phyloP scores from a whole-genome alignment of 148 eudicot genomes.

The Dianthus caryophyllus region DNA sequence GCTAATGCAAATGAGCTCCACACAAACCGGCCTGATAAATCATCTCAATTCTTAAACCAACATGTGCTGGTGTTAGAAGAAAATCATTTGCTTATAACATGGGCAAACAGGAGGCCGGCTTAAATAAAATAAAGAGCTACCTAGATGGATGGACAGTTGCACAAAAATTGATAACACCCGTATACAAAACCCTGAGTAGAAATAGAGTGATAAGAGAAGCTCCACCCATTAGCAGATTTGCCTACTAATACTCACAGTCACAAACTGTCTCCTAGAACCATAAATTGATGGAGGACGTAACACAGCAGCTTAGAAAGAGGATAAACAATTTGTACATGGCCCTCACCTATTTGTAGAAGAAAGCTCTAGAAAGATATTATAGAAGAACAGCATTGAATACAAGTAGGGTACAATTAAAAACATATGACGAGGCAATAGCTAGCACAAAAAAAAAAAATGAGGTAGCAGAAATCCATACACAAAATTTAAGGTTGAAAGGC shows the following conservation, averaged over 20 bases:
- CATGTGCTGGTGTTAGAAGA: neutral
- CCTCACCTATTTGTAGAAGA: neutral
- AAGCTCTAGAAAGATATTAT: neutral
- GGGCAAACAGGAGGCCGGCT: neutral
- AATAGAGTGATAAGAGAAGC: neutral
- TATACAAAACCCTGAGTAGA: neutral
- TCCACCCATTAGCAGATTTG: neutral
- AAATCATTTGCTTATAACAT: neutral
- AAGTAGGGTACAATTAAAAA: neutral
- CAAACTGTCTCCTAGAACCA: too few relatives aligned
- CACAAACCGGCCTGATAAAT: slow-evolving; percentile 1
- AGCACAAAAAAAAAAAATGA: neutral
- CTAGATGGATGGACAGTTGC: neutral
- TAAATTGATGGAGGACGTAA: too few relatives aligned
- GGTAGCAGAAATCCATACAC: neutral
- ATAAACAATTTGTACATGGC: neutral
- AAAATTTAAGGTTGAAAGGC: neutral
- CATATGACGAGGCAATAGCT: neutral
- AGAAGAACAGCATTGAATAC: neutral
- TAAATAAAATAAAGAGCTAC: neutral
- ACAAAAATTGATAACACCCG: neutral
- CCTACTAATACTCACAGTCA: neutral
- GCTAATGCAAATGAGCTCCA: neutral
- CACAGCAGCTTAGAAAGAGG: too few relatives aligned
- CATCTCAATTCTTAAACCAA: slow-evolving; percentile 1